phyloP scores from a whole-genome alignment of 2,329 filamentous ascomycete species.

The Talaromyces sp. region DNA sequence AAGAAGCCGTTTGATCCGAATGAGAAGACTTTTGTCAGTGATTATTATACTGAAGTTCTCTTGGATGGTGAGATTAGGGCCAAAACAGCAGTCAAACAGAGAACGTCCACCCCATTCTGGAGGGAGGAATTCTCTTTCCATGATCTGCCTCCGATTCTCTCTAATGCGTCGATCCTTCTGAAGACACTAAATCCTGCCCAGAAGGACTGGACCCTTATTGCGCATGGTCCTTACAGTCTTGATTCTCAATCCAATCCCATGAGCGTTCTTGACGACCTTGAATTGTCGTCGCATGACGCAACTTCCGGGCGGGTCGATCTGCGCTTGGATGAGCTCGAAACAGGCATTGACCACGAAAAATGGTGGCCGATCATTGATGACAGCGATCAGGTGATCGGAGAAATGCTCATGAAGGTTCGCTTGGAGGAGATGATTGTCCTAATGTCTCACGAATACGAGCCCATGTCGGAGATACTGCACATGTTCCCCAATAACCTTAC shows the following conservation, averaged over 20 bases:
- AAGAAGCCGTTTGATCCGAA: constrained; percentile 19
- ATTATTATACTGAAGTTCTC: constrained; percentile 48
- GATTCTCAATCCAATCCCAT: constrained; percentile 39
- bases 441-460: constrained; percentile 77
- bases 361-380: constrained; percentile 83
- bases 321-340: constrained; percentile 71
- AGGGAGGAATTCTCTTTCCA: constrained; percentile 47
- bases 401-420: constrained; percentile 76
- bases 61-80: constrained; percentile 48
- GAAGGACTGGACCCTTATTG: constrained; percentile 49
- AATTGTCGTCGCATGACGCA: constrained; percentile 47
- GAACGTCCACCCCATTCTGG: constrained; percentile 48
- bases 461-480: constrained; percentile 77
- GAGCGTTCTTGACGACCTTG: constrained; percentile 43
- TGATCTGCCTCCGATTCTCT: constrained; percentile 47
- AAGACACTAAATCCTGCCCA: constrained; percentile 47
- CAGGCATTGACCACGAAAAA: constrained; percentile 74
- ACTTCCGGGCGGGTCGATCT: constrained; percentile 66
- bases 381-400: constrained; percentile 70
- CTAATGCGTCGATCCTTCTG: constrained; percentile 44
- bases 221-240: constrained; percentile 43
- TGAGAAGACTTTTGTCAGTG: constrained; percentile 32
- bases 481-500: constrained; percentile 80
- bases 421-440: constrained; percentile 89
- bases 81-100: constrained; percentile 47